Evolutionary conservation across 768 basidiomycete genomes (phyloP), one percentile per base, ranked within the genome.

Genomic region (Tylopilus vinaceipallidus): DNA sequence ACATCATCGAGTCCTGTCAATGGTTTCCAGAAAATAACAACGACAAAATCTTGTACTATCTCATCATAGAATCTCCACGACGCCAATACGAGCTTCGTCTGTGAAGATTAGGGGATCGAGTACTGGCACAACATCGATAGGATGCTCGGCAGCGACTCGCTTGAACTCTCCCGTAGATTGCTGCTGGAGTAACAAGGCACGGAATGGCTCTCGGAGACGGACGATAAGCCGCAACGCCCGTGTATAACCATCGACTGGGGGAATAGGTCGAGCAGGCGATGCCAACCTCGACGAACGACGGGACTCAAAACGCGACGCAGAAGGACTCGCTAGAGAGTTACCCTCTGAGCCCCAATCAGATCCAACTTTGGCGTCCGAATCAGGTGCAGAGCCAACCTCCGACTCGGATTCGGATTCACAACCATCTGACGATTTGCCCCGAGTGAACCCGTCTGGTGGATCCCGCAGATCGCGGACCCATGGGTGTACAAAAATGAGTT

Each of bases 381-480:
- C 52, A 20, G 42, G 35, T 2, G n/a, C n/a, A n/a, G n/a, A n/a
- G n/a, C n/a, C n/a, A n/a, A n/a, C n/a, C n/a, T 23, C 26, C 4
- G 2, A 19, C 26, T 36, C 32, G 1, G 23, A 24, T 16, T 29
- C 36, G 11, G 1, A n/a, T 19, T n/a, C 32, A 0, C 32, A 35
- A 3, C 23, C 20, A 20, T 44, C 45, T 1, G 7, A 12, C 11
- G 10, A 4, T 6, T 24, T 13, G 10, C 33, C 30, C 45, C 22
- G n/a, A 4, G 6, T 19, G 19, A 35, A 32, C 6, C 33, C 37
- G 5, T 49, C 52, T 2, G 37, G 42, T 7, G 38, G 52, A 17
- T 30, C 39, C 2, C 19, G 23, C 2, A 58, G 22, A 23, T 47
- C 43, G n/a, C 57, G 43, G 30, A 58, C 29, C 57, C 57, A 58